A percentile compares a stretch with the other conserved stretches of the same genome.
Conservation (phyloP, 163 green algal species). For the Chlorella variabilis region DNA sequence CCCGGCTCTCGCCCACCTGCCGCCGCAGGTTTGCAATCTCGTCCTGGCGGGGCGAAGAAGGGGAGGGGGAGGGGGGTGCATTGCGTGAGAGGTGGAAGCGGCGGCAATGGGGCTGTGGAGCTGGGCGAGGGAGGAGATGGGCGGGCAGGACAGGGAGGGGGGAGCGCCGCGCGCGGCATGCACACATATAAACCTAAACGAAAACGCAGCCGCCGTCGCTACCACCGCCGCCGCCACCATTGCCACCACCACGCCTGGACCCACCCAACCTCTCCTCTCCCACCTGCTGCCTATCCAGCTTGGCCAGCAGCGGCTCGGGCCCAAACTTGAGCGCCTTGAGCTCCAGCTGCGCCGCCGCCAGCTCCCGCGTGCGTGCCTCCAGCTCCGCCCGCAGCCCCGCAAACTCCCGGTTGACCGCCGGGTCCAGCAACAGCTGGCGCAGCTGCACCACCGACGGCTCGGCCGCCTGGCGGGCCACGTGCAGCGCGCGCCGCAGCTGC, state of each 20-base stretch:
- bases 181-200: too few species aligned
- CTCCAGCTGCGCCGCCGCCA: conserved; percentile 71
- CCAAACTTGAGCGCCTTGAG: conserved; percentile 72
- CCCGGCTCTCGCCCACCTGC: conserved; percentile 76
- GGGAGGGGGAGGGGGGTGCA: too few species aligned
- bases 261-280: too few species aligned
- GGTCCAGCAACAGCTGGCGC: conserved; percentile 80
- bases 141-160: too few species aligned
- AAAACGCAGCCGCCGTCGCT: too few species aligned
- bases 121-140: too few species aligned
- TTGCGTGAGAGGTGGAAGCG: background rate
- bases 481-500: conserved; percentile 63
- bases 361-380: conserved; percentile 67
- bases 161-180: too few species aligned
- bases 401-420: conserved; percentile 78
- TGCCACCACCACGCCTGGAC: too few species aligned
- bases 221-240: too few species aligned
- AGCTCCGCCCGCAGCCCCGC: conserved; percentile 62
- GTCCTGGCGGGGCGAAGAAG: conserved; percentile 57
- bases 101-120: too few species aligned
- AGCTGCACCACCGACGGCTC: conserved; percentile 73
- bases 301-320: conserved; percentile 11
- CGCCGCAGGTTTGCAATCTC: conserved; percentile 87
- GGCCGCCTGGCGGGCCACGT: conserved; percentile 46
- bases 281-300: background rate